Base-by-base conservation (phyloP, 2,329 filamentous ascomycete genomes). In the Hypoxylon sp. region DNA sequence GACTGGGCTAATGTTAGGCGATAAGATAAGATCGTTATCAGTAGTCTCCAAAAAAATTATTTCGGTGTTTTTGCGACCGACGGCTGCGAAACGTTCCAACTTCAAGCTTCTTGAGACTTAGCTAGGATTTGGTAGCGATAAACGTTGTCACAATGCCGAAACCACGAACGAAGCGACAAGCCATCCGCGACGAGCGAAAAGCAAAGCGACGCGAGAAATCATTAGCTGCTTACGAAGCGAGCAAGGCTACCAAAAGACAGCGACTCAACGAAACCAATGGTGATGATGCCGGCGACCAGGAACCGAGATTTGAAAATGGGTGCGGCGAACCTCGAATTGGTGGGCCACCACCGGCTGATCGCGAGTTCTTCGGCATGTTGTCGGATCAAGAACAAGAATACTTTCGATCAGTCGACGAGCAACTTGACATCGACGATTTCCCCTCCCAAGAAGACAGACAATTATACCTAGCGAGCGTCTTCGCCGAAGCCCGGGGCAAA, bases 341-440 rank as follows among this genome's bases (percentile, higher is more conserved):
- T 35, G 68, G 67, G 6, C 69, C 67, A 14, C 65, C 69, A 9
- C 67, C 57, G 4, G 58, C 80, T 9, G 92, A 93, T 66, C 88
- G 85, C 73, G 90, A 93, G 63, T 99, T 97, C 83, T 98, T 97
- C 75, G 96, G 96, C 71, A 91, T 98, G 85, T 90, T 99, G 26
- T 92, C 94, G 75, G 91, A 97, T 60, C 89, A 97, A 73, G 96
- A 99, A 83, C 94, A 97, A 78, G 94, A 98, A 80, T 98, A 98
- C 80, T 99, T 98, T 81, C 91, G 93, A 73, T 90, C 90, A 52
- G 94, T 94, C 59, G 94, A 97, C 83, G 92, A 97, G 79, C 86
- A 97, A 82, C 90, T 99, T 66, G 94, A 97, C 79, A 81, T 93
- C 73, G 96, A 98, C 81, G 90, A 95, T 78, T 98, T 98, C 78